Base-by-base conservation (phyloP, 2,329 filamentous ascomycete genomes). In the Cadophora malorum region DNA sequence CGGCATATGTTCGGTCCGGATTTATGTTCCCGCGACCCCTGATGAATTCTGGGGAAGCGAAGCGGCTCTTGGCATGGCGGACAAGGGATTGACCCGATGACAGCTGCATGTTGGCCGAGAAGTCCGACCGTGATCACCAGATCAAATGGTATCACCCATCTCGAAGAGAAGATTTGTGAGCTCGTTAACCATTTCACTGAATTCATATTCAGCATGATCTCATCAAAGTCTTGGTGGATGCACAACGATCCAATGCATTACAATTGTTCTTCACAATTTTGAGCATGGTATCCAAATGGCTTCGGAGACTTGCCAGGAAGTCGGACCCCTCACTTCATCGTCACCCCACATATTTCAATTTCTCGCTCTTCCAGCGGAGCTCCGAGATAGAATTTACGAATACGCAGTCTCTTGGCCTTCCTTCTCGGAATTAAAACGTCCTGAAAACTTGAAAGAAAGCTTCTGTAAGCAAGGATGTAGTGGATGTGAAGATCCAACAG, bases 371-470 rank as follows among this genome's bases (percentile, higher is more conserved):
- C 66, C 68, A 33, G 33, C 28, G 7, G 70, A 71, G 58, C 63
- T 71, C 33, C 53, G 68, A 38, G 60, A 68, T 38, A 45, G 53
- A 23, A 70, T 71, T 28, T 71, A 71, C 45, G 21, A 56, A 4
- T 63, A 67, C 45, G 68, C 66, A 7, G 23, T 71, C 25, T 50
- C 64, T 25, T 71, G 66, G 69, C 67, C 69, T 21, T 25, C 8
- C 19, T 38, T 60, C 9, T 6, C 4, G 33, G 28, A 4, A 33
- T 33, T 10, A 4, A 33, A 19, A 19, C 8, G 12, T 33, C 10
- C 14, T 9, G 5, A 33, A n/a, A 19, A 4, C 28, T 33, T 25
- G 16, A 3, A 33, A 14, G 35, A 45, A 6, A 35, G 50, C 35
- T 31, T 47, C 49, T 25, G 56, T 8, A 25, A 21, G 21, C 12